These are phyloP conservation scores for Umbelopsis sp. DNA, from an alignment of 192 early-diverging fungal species.

Conservation along the genomic window DNA sequence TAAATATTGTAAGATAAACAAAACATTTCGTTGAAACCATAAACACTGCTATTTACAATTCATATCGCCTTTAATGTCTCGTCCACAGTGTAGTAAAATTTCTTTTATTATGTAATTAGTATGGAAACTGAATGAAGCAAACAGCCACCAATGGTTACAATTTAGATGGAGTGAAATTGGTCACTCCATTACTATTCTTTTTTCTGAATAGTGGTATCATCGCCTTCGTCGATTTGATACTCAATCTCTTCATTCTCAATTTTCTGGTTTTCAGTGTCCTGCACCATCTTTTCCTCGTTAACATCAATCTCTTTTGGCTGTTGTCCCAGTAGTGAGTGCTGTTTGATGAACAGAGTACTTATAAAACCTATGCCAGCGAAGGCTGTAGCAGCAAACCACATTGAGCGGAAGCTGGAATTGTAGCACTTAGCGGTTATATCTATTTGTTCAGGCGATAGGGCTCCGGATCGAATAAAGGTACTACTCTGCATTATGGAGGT, in stretches of 20 bases:
- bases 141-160: not conserved
- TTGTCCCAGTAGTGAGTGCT: constrained; percentile 18
- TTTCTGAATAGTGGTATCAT: not conserved
- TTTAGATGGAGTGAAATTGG: not conserved
- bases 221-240: not conserved
- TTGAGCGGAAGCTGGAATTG: not conserved
- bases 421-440: constrained; percentile 4
- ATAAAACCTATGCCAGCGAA: constrained; percentile 14
- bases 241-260: not conserved
- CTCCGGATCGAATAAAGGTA: constrained; percentile 20
- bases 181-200: not conserved
- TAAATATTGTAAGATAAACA: not conserved
- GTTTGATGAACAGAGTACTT: constrained; percentile 21
- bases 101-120: no score
- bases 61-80: no score
- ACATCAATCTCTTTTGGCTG: not conserved
- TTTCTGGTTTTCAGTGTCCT: not conserved
- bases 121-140: no score
- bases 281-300: not conserved
- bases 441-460: constrained; percentile 9
- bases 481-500: not conserved
- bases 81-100: no score
- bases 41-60: no score
- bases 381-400: not conserved
- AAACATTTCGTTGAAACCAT: not conserved